These are phyloP conservation scores for Saccharomycopsis amapae DNA, from an alignment of 805 yeast genomes.

Conservation along the genomic window DNA sequence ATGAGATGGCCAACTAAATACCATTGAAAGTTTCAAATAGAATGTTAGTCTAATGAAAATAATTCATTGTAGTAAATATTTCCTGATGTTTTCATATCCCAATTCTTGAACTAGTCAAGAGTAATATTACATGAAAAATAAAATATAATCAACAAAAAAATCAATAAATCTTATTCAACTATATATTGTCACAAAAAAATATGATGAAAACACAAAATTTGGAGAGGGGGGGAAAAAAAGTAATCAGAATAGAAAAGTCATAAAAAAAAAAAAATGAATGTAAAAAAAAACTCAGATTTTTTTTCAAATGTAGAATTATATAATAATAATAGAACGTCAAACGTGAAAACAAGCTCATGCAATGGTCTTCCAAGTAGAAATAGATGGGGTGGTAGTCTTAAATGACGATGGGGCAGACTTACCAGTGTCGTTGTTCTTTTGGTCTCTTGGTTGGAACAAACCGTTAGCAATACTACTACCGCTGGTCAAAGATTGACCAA, in stretches of 20 bases:
- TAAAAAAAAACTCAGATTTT: neutral
- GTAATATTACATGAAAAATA: neutral
- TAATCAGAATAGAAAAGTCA: neutral
- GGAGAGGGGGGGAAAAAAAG: neutral
- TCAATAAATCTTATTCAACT: neutral
- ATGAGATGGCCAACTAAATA: neutral
- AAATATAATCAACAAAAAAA: neutral
- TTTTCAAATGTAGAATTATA: neutral
- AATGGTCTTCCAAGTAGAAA: conserved; percentile 52
- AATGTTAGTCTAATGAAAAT: neutral
- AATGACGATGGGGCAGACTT: conserved; percentile 19
- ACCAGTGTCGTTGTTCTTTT: conserved; percentile 64
- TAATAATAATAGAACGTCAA: neutral
- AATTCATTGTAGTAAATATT: too few species aligned
- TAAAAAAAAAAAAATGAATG: neutral
- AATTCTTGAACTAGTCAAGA: neutral
- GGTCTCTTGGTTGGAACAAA: conserved; percentile 52
- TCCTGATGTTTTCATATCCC: too few species aligned
- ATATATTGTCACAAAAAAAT: neutral
- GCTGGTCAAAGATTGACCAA: conserved; percentile 21
- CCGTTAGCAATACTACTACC: conserved; percentile 30
- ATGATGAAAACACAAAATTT: neutral
- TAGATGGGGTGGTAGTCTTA: conserved; percentile 45
- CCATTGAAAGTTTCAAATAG: neutral
- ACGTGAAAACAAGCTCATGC: conserved; percentile 25